Base-by-base conservation (phyloP, 192 early-diverging fungal genomes). In the Coemansia sp. region DNA sequence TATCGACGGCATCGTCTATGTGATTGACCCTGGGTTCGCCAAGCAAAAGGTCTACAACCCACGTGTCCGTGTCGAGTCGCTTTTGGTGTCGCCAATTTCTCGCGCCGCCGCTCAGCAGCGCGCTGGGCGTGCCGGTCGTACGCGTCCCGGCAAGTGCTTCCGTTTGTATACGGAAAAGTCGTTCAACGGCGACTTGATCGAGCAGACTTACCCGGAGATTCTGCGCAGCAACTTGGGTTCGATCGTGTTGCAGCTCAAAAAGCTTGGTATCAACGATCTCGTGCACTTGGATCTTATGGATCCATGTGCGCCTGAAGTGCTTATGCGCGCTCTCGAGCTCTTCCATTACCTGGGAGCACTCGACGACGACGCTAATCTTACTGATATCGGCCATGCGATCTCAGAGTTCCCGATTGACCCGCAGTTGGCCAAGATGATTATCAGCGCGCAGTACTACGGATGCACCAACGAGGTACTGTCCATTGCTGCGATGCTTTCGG, bases 211-310 rank as follows among this genome's bases (percentile, higher is more conserved):
- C 80, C 98, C 98, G 9, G 98, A 99, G 88, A 99, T 99, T 72
- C 79, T 98, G 74, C 87, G 96, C 67, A 94, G 95, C 77, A 99
- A 99, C 76, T 84, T 99, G 85, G 94, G 96, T 3, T 90, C 90
- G n/a, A 92, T 96, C 18, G 97, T 99, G 12, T 86, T 99, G 82
- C 98, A 98, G 83, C 86, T 98, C 72, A 97, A 97, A 87, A 97
- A 97, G 78, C 87, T 99, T 18, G 95, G 96, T 6, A 94, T 99
- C 78, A 93, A 98, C 74, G 96, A 98, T 79, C 83, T 99, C 43
- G 97, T 98, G 3, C 96, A 99, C 72, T 96, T 99, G 80, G 98
- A 99, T 84, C 97, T 98, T 57, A 98, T 99, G 96, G 98, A 99
- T 70, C 95, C 98, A 18, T 97, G 97, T 68, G 97, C 98, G 0